These are phyloP conservation scores for Saitozyma sp. DNA, from an alignment of 768 basidiomycete genomes.

Conservation along the genomic window DNA sequence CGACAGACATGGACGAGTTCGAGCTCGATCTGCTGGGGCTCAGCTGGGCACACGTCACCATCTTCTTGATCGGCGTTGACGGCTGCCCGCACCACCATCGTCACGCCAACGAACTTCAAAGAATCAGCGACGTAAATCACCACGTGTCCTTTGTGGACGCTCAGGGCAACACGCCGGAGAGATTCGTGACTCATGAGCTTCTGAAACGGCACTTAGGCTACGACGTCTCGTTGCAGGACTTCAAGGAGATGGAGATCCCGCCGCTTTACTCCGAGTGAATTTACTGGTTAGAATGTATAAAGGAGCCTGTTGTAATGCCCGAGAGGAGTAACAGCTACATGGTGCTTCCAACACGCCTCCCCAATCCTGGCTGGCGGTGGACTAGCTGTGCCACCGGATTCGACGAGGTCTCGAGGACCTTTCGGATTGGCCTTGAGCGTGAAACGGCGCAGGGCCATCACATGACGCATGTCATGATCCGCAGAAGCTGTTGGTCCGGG, in stretches of 20 bases:
- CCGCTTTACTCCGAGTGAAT: slow-evolving; percentile 6
- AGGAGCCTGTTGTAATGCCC: no score
- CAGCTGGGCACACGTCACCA: slow-evolving; percentile 28
- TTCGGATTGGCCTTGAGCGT: no score
- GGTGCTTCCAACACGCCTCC: no score
- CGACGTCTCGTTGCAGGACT: slow-evolving; percentile 11
- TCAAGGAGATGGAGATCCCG: slow-evolving; percentile 8
- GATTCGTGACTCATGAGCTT: slow-evolving; percentile 19
- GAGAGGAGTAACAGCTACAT: no score
- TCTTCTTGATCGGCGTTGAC: slow-evolving; percentile 29
- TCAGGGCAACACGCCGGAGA: slow-evolving; percentile 20
- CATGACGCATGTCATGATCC: no score
- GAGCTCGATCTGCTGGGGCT: slow-evolving; percentile 27
- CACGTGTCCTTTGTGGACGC: slow-evolving; percentile 20
- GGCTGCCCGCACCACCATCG: slow-evolving; percentile 31
- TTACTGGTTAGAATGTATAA: neutral
- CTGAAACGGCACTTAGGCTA: slow-evolving; percentile 18
- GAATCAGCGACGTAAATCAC: slow-evolving; percentile 31
- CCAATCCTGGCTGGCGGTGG: no score
- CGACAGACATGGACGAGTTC: slow-evolving; percentile 36
- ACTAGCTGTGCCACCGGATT: no score
- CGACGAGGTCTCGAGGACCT: no score
- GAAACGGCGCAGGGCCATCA: no score
- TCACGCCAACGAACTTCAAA: slow-evolving; percentile 28
- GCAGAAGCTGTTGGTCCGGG: no score